Evolutionary conservation across 2,329 filamentous ascomycete genomes (phyloP).

Genomic region (Hyphodiscus sp.): DNA sequence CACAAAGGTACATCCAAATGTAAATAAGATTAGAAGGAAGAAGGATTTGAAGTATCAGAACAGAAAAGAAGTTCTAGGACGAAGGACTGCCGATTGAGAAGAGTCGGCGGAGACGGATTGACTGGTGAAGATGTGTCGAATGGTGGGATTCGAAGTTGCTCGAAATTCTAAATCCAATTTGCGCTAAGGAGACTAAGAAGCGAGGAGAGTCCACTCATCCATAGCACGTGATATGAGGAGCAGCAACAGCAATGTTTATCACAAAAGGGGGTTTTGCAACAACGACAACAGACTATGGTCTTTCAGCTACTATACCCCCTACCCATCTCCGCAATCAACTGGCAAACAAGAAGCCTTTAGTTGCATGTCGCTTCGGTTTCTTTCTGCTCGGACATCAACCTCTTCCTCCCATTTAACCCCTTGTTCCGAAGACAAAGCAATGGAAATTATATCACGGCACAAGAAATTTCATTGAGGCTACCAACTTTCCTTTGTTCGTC

Average conservation of each 20-base stretch:
- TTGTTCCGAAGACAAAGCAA: too few species aligned
- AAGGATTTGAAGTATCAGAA: conserved; percentile 17
- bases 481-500: too few species aligned
- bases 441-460: too few species aligned
- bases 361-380: too few species aligned
- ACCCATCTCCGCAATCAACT: background rate
- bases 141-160: conserved; percentile 7
- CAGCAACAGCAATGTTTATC: background rate
- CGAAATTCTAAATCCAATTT: conserved; percentile 10
- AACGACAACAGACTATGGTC: background rate
- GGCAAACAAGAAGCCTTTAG: too few species aligned
- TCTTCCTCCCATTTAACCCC: too few species aligned
- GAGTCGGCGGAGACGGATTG: conserved; percentile 7
- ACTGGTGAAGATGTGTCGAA: conserved; percentile 6
- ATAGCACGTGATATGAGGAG: background rate
- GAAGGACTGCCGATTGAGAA: conserved; percentile 11
- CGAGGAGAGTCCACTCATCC: background rate
- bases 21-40: background rate
- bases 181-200: background rate
- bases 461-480: too few species aligned
- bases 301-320: background rate
- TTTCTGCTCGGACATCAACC: too few species aligned
- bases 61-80: conserved; percentile 18
- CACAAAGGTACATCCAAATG: conserved; percentile 2
- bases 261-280: background rate